phyloP scores from a whole-genome alignment of 441 rosid genomes.

The Adansonia grandidieri region DNA sequence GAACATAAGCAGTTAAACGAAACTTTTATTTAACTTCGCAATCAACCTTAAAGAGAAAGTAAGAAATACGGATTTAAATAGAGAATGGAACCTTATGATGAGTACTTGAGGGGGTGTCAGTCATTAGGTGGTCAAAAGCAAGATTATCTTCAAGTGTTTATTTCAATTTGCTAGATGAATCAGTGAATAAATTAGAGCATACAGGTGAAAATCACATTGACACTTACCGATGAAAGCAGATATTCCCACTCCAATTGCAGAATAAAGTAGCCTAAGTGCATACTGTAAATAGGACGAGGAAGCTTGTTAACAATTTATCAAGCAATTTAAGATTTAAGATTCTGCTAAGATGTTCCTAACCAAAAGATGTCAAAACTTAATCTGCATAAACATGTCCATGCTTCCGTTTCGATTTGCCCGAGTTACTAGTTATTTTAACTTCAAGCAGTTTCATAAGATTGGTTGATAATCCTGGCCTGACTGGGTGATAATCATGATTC shows the following conservation, averaged over 20 bases:
- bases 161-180: background rate
- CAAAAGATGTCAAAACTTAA: background rate
- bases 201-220: slow-evolving; percentile 1
- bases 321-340: background rate
- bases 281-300: slow-evolving; percentile 32
- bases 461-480: background rate
- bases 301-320: slow-evolving; percentile 1
- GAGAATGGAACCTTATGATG: too few relatives aligned
- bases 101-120: too few relatives aligned
- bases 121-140: too few relatives aligned
- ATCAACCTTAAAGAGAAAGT: too few relatives aligned
- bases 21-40: background rate
- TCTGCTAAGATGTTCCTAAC: background rate
- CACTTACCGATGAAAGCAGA: slow-evolving; percentile 45
- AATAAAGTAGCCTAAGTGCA: slow-evolving; percentile 38
- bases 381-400: background rate
- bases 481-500: background rate
- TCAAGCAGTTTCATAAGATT: background rate
- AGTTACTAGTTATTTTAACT: background rate
- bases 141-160: background rate
- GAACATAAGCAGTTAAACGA: background rate
- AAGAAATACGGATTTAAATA: too few relatives aligned
- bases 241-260: slow-evolving; percentile 40
- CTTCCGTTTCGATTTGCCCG: background rate
- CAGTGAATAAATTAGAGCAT: background rate